Evolutionary conservation across 2,329 filamentous ascomycete species (phyloP).

Genomic region (Westerdykella sp.): DNA sequence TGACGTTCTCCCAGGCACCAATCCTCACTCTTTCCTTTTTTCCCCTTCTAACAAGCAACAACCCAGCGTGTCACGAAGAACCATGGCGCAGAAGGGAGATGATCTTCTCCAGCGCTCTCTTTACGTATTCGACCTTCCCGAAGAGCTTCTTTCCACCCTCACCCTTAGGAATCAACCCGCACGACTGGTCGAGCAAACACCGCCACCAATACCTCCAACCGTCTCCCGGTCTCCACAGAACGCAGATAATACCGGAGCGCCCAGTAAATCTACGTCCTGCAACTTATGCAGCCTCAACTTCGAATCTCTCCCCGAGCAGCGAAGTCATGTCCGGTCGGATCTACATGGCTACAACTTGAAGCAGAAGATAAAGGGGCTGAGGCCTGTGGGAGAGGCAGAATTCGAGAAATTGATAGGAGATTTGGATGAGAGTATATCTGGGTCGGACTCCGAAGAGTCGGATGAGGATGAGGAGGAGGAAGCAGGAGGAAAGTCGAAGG

Average conservation of each 20-base stretch:
- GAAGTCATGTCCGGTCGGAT: constrained; percentile 81
- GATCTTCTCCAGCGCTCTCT: constrained; percentile 34
- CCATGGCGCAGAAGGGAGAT: constrained; percentile 28
- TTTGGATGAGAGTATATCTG: constrained; percentile 86
- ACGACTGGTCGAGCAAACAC: constrained; percentile 13
- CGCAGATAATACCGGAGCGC: constrained; percentile 35
- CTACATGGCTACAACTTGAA: constrained; percentile 93
- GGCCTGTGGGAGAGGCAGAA: constrained; percentile 68
- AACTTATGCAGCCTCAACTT: constrained; percentile 72
- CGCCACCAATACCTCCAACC: constrained; percentile 5
- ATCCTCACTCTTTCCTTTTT: neutral
- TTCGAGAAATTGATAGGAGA: constrained; percentile 83
- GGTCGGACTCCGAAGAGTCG: constrained; percentile 67
- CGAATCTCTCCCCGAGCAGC: constrained; percentile 68
- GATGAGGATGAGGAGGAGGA: constrained; percentile 65
- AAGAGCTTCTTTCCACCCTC: constrained; percentile 64
- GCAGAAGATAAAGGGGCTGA: constrained; percentile 71
- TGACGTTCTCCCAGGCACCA: neutral
- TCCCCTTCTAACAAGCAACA: neutral
- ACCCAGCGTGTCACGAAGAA: neutral
- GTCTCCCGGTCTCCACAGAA: constrained; percentile 12
- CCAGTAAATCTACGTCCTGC: constrained; percentile 64
- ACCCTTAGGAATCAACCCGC: constrained; percentile 46
- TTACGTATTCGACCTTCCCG: constrained; percentile 72
- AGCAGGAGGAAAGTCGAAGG: constrained; percentile 47